Evolutionary conservation across 129 eudicot species (phyloP), one percentile per base, ranked within the genome.

Genomic region (Centaurea solstitialis): DNA sequence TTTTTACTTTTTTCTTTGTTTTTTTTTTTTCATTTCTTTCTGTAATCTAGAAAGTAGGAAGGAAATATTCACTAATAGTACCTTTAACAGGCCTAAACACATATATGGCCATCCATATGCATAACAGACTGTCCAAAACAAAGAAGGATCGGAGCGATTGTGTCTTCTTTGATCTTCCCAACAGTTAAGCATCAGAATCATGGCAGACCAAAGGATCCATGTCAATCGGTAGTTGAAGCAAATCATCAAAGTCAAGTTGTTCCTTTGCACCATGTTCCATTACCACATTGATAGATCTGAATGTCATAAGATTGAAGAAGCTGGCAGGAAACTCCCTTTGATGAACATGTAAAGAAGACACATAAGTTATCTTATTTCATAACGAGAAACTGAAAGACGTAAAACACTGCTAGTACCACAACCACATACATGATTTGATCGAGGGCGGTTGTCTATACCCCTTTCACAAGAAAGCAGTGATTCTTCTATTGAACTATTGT

Each of bases 21-120:
- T 13, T 26, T 33, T 30, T 3, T 33, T 33, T 57, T 35, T 24
- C 43, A 20, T 68, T 70, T 74, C n/a, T 72, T 73, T 68, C 3
- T 62, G 41, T 41, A 78, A 70, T 50, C 74, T 68, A 73, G 57
- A 72, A 70, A 70, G 18, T 68, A 71, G 72, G 73, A 64, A 21
- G 73, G 68, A 79, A n/a, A 68, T 39, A 43, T 20, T 22, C 17
- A 24, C 30, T 15, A 62, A 68, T 26, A 75, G 41, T 89, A 94
- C 98, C 98, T 94, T 94, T 80, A 94, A 62, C 47, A 94, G 69
- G 66, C 97, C 98, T 80, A 94, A 77, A 41, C 93, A 83, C 45
- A 92, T 75, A 76, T 94, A 92, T 23, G 92, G 88, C 93, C 96
- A 92, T 80, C 98, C 98, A 79, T 90, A 94, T 79, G 96, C 93